Evolutionary conservation across 163 green algal genomes (phyloP), one percentile per base, ranked within the genome.

Genomic region (Chloromonas sp.): DNA sequence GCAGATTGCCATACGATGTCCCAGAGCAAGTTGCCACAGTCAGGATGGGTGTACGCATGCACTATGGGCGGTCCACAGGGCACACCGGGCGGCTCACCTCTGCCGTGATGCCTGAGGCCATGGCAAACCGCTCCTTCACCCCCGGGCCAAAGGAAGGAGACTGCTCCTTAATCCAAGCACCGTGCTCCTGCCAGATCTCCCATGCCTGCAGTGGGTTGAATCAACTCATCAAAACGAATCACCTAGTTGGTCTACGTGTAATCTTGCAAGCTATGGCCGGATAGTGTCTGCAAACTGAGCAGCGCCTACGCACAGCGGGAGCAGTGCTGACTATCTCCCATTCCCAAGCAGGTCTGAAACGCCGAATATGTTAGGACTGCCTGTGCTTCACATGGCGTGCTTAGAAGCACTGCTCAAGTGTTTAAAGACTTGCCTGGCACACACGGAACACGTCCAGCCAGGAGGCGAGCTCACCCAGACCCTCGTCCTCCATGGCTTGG

Each of bases 381-480:
- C 36, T 36, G 36, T 36, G 36, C 36, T 36, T 36, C 36, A 36
- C 36, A 36, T 36, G 36, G 36, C 36, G 36, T 36, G 36, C 36
- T 36, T 36, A 36, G 36, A 36, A 36, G 36, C 36, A 36, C 36
- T 36, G 36, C 36, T 36, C 36, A 36, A 36, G 36, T 36, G 36
- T 36, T 36, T 36, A 36, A 36, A 36, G 36, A 36, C 36, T 36
- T 58, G 88, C 90, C 89, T 94, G 91, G 61, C 78, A 88, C 1
- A 95, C 71, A 0, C 93, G 82, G 85, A 98, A 97, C 0, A 92
- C 87, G 3, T 93, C 86, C 61, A 93, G 85, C 95, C 94, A 98
- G 13, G 86, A 74, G 1, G 87, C 74, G 14, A 94, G 80, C 15
- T 85, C 79, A 1, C 89, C 91, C 0, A 90, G 82, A 14, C 86